Evolutionary conservation across 2,329 filamentous ascomycete species (phyloP).

Genomic region (Esteya vermicola): DNA sequence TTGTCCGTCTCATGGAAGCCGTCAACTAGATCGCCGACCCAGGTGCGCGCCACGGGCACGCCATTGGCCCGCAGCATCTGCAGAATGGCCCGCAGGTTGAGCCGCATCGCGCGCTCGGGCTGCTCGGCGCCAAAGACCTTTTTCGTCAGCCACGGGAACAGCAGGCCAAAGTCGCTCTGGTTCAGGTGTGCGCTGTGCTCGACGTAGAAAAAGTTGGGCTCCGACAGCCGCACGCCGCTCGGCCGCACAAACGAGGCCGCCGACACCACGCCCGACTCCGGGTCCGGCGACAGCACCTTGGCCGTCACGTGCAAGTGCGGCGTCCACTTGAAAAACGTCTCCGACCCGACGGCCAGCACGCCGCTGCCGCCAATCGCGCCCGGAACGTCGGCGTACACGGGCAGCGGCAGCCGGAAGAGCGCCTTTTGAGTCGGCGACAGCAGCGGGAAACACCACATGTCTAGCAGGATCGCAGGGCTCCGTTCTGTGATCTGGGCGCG

Average conservation of each 20-base stretch:
- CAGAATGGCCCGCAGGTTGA: slow-evolving; percentile 44
- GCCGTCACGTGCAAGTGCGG: slow-evolving; percentile 59
- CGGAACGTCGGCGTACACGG: slow-evolving; percentile 41
- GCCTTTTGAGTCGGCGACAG: slow-evolving; percentile 45
- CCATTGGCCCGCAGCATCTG: slow-evolving; percentile 39
- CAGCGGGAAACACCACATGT: slow-evolving; percentile 69
- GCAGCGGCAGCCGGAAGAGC: slow-evolving; percentile 60
- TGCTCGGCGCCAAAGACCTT: slow-evolving; percentile 42
- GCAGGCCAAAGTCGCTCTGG: slow-evolving; percentile 69
- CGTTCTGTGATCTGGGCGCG: slow-evolving; percentile 51
- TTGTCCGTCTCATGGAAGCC: slow-evolving; percentile 17
- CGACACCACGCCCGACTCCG: slow-evolving; percentile 26
- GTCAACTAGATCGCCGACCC: slow-evolving; percentile 33
- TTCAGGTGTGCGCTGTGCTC: slow-evolving; percentile 61
- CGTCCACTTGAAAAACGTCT: slow-evolving; percentile 66
- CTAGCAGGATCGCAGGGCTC: slow-evolving; percentile 55
- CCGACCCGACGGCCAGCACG: slow-evolving; percentile 58
- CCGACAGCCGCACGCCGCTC: slow-evolving; percentile 26
- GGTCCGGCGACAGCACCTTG: slow-evolving; percentile 45
- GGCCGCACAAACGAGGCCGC: slow-evolving; percentile 26
- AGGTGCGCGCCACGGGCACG: slow-evolving; percentile 34
- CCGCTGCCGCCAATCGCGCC: slow-evolving; percentile 39
- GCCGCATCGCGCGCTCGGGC: slow-evolving; percentile 41
- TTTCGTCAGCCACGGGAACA: slow-evolving; percentile 60
- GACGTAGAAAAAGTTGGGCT: slow-evolving; percentile 63